Conservation (phyloP, 176 grass and related monocot genomes). For the Poa pratensis region DNA sequence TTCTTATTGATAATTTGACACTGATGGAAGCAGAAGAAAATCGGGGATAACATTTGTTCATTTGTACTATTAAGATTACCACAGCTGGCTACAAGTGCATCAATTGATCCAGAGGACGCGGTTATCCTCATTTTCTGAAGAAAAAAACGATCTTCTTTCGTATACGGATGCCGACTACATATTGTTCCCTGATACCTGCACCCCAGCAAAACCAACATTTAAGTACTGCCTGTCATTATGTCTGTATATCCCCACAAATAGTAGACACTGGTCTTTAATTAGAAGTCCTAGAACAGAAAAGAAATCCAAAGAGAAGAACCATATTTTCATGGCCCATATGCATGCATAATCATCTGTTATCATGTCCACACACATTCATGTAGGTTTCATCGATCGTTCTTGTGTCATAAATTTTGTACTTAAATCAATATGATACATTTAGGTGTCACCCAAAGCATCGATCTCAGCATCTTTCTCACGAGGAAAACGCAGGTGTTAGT, state of each 20-base stretch:
- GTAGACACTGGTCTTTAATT: neutral
- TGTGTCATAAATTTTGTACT: too few species aligned
- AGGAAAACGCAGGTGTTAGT: neutral
- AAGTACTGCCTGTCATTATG: too few species aligned
- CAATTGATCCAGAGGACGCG: too few species aligned
- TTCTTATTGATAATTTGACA: neutral
- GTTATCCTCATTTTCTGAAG: too few species aligned
- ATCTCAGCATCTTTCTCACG: constrained; percentile 34
- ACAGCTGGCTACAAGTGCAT: too few species aligned
- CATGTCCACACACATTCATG: too few species aligned
- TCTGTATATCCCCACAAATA: neutral
- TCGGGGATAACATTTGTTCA: neutral
- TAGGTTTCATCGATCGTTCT: too few species aligned
- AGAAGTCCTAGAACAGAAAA: too few species aligned
- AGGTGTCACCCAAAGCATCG: neutral
- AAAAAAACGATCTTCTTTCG: too few species aligned
- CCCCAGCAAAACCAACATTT: neutral
- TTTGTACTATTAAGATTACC: too few species aligned
- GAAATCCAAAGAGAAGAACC: neutral
- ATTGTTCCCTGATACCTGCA: neutral
- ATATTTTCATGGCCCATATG: neutral
- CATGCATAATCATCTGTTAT: too few species aligned
- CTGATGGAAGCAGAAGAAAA: neutral
- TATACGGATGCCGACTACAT: neutral
- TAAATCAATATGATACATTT: neutral